Evolutionary conservation across 2,329 filamentous ascomycete genomes (phyloP), one percentile per base, ranked within the genome.

Genomic region (Orbilia blumenaviensis): DNA sequence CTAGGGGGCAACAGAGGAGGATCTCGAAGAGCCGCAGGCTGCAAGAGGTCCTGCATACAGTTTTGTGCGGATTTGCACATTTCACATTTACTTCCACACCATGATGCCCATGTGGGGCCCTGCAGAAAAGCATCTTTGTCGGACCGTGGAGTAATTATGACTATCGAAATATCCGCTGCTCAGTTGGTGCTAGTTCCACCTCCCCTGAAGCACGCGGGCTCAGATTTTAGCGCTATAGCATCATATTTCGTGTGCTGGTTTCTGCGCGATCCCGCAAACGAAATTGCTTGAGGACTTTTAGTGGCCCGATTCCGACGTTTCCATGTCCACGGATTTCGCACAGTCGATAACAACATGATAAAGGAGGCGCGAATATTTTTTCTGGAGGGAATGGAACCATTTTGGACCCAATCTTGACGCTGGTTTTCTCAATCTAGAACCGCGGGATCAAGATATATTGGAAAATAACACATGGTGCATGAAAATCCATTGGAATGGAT

Each of bases 121-220:
- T 56, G 56, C 58, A 36, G 32, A 56, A n/a, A 36, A 25, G 10
- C 42, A 48, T 52, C 64, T 46, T 38, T 50, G 32, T 64, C 58
- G 64, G 72, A 58, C 64, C 29, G 48, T 63, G 72, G 64, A 69
- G 63, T 41, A 64, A 76, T 25, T 23, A 38, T 56, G 21, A 36
- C 67, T 69, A 23, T 76, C 46, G 48, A 76, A 76, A 69, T 69
- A 68, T 42, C 72, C 72, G 58, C 67, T n/a, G 56, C 54, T 44
- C 29, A 69, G 27, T 64, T 48, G 23, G 50, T 60, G 18, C 41
- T 66, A 68, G 71, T 60, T 32, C n/a, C 14, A 1, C 10, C 18
- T 12, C 54, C 72, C 46, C 60, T 58, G 72, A 60, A 60, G 32
- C 18, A 32, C 16, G 48, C 72, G 67, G 67, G 67, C 60, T 66